These are phyloP conservation scores for Monosporascus ibericus DNA, from an alignment of 2,329 filamentous ascomycete genomes.

Conservation along the genomic window DNA sequence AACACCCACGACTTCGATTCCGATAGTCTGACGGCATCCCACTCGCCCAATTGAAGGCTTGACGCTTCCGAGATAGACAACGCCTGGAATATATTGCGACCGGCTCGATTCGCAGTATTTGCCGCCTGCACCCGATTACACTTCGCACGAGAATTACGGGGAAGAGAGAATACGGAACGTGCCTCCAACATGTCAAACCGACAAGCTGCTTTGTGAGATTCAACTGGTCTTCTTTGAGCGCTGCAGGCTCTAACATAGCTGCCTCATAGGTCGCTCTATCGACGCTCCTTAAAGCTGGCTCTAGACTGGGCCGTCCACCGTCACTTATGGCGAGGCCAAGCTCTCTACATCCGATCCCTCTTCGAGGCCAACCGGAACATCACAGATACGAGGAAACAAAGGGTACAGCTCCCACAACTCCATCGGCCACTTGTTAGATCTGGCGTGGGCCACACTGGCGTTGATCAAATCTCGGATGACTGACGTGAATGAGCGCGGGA, in stretches of 20 bases:
- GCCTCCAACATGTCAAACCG: slow-evolving; percentile 35
- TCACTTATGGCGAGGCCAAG: slow-evolving; percentile 90
- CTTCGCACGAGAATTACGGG: slow-evolving; percentile 1
- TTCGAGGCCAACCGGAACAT: slow-evolving; percentile 92
- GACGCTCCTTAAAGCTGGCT: slow-evolving; percentile 85
- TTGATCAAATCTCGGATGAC: slow-evolving; percentile 2
- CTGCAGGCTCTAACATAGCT: slow-evolving; percentile 9
- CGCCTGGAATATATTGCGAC: not conserved
- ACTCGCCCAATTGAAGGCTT: not conserved
- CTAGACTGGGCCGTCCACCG: slow-evolving; percentile 95
- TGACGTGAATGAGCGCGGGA: slow-evolving; percentile 5
- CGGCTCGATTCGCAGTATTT: not conserved
- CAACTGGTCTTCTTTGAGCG: not conserved
- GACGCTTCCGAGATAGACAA: not conserved
- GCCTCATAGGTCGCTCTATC: slow-evolving; percentile 65
- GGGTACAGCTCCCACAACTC: slow-evolving; percentile 45
- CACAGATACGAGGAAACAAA: slow-evolving; percentile 77
- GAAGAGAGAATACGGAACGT: slow-evolving; percentile 3
- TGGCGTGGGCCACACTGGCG: not conserved
- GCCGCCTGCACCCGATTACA: not conserved
- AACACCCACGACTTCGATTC: not conserved
- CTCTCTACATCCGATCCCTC: slow-evolving; percentile 87
- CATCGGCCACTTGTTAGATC: not conserved
- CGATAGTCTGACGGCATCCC: not conserved
- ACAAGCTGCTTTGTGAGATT: slow-evolving; percentile 45